Evolutionary conservation across 345 rosid species (phyloP).

Genomic region (Carallia brachiata): DNA sequence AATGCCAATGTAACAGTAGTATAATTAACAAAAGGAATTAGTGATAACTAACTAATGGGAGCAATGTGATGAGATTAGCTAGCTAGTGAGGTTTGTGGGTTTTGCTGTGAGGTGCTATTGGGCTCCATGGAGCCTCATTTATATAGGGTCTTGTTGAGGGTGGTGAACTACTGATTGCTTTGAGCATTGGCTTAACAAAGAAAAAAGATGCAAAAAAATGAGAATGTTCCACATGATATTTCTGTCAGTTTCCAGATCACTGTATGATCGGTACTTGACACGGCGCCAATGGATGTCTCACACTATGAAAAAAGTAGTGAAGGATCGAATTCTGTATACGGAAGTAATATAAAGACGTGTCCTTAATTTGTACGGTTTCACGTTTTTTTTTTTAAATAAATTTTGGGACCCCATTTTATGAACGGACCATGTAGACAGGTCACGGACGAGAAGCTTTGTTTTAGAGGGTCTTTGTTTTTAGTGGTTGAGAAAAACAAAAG

Average conservation of each 20-base stretch:
- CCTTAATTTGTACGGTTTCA: neutral
- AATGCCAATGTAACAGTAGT: neutral
- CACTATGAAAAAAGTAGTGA: slow-evolving; percentile 4
- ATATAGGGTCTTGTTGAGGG: slow-evolving; percentile 22
- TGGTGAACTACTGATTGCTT: neutral
- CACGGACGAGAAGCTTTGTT: no score
- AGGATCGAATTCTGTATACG: slow-evolving; percentile 37
- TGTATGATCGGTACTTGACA: slow-evolving; percentile 15
- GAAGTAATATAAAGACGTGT: slow-evolving; percentile 10
- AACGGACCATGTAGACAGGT: no score
- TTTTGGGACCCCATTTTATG: no score
- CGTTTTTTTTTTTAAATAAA: neutral
- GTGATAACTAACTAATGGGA: neutral
- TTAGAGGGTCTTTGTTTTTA: no score
- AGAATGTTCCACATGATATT: slow-evolving; percentile 36
- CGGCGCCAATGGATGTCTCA: neutral
- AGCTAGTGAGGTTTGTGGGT: neutral
- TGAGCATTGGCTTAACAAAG: neutral
- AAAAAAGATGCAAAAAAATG: neutral
- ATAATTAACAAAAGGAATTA: neutral
- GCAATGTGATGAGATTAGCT: neutral
- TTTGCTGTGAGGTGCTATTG: slow-evolving; percentile 14
- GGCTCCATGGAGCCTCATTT: slow-evolving; percentile 11
- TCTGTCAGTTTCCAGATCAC: slow-evolving; percentile 33
- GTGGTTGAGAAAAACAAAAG: no score